These are phyloP conservation scores for Prunus davidiana DNA, from an alignment of 306 rosid species.

Conservation along the genomic window DNA sequence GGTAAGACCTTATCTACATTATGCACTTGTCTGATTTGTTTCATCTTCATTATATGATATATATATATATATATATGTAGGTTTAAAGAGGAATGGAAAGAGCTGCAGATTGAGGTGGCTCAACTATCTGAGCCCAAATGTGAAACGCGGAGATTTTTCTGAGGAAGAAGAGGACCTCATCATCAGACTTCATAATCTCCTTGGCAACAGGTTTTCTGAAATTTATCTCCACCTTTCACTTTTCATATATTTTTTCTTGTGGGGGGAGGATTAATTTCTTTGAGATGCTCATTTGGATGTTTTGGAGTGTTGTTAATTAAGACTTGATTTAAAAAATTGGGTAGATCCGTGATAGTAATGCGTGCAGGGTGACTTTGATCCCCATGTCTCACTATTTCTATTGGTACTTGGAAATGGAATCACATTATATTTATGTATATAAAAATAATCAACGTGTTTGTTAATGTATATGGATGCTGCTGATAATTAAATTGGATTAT, in stretches of 20 bases:
- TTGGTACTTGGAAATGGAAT: neutral
- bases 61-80: neutral
- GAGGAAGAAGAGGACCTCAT: conserved; percentile 40
- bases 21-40: neutral
- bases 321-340: neutral
- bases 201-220: conserved; percentile 30
- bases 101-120: conserved; percentile 42
- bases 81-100: conserved; percentile 26
- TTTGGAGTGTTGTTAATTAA: neutral
- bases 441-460: no score
- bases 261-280: no score
- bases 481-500: neutral
- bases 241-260: neutral
- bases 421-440: no score
- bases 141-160: conserved; percentile 23
- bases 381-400: no score
- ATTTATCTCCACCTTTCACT: neutral
- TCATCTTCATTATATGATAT: neutral
- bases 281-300: neutral
- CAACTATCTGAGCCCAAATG: conserved; percentile 31
- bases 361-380: no score
- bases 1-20: conserved; percentile 2
- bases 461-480: no score
- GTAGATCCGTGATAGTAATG: neutral
- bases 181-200: conserved; percentile 33